Percentiles rank a stretch among this genome's conserved stretches.
Conservation (phyloP, 2,329 filamentous ascomycete genomes). For the Trichoderma harzianum region DNA sequence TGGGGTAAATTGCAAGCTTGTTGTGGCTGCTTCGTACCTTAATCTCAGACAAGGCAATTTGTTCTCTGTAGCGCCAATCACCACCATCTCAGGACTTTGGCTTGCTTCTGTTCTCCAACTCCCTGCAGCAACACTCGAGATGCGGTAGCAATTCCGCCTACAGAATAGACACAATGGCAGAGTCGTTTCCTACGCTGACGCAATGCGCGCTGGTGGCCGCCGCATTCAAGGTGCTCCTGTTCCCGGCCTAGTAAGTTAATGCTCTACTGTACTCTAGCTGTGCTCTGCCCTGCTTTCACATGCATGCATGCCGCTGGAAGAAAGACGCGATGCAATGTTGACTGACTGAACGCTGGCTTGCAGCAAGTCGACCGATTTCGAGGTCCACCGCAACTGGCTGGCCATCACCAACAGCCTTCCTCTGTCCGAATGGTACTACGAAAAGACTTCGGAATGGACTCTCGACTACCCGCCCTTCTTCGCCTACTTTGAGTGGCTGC, state of each 20-base stretch:
- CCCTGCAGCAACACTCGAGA: not conserved
- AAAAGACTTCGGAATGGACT: conserved; percentile 98
- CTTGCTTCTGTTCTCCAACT: not conserved
- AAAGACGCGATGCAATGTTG: not conserved
- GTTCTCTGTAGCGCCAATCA: conserved; percentile 1
- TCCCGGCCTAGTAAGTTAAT: conserved; percentile 80
- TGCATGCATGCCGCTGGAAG: not conserved
- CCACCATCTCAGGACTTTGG: not conserved
- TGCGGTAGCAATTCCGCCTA: conserved; percentile 13
- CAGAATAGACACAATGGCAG: conserved; percentile 58
- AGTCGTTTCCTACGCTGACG: conserved; percentile 79
- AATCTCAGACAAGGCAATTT: not conserved
- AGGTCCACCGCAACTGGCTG: conserved; percentile 98
- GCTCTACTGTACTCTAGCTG: not conserved
- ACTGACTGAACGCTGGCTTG: not conserved
- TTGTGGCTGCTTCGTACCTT: not conserved
- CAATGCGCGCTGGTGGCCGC: conserved; percentile 85
- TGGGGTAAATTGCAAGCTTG: conserved; percentile 1
- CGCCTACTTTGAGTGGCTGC: conserved; percentile 90
- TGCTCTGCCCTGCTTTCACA: not conserved
- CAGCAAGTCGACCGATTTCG: conserved; percentile 98
- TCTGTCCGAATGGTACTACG: conserved; percentile 88
- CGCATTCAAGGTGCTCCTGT: conserved; percentile 86
- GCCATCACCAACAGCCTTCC: conserved; percentile 90
- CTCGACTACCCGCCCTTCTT: conserved; percentile 99